phyloP scores from a whole-genome alignment of 2,329 filamentous ascomycete species.

The Sphaerulina musiva region DNA sequence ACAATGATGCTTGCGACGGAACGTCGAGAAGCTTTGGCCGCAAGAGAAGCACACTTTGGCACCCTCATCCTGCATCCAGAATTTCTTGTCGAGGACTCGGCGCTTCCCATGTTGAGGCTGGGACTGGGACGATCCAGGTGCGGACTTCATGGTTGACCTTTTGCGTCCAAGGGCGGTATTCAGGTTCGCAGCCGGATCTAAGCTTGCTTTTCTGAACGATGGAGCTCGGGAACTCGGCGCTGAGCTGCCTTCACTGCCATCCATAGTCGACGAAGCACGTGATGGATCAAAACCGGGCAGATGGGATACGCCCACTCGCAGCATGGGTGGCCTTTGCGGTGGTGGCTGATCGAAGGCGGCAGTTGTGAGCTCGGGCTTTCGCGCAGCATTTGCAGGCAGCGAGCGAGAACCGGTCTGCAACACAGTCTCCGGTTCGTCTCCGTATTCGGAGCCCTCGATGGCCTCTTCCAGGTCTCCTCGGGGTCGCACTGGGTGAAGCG shows the following conservation, averaged over 20 bases:
- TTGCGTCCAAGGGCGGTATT: constrained; percentile 26
- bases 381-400: neutral
- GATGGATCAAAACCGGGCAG: constrained; percentile 45
- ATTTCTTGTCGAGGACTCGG: constrained; percentile 86
- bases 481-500: constrained; percentile 2
- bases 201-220: constrained; percentile 7
- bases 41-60: constrained; percentile 96
- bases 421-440: constrained; percentile 12
- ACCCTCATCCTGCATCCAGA: constrained; percentile 94
- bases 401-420: neutral
- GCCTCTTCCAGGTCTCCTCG: constrained; percentile 19
- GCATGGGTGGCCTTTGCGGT: constrained; percentile 34
- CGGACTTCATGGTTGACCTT: constrained; percentile 19
- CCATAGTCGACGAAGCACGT: constrained; percentile 40
- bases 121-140: constrained; percentile 29
- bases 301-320: constrained; percentile 42
- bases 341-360: constrained; percentile 14
- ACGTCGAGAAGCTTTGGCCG: constrained; percentile 82
- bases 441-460: constrained; percentile 23
- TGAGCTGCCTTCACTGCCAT: constrained; percentile 33
- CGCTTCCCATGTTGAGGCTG: constrained; percentile 60
- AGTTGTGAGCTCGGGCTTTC: neutral
- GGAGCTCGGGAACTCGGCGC: constrained; percentile 21
- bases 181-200: constrained; percentile 27
- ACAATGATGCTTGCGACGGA: constrained; percentile 93